Conservation (phyloP, 371 early-diverging fungal species). For the Smittium mucronatum region DNA sequence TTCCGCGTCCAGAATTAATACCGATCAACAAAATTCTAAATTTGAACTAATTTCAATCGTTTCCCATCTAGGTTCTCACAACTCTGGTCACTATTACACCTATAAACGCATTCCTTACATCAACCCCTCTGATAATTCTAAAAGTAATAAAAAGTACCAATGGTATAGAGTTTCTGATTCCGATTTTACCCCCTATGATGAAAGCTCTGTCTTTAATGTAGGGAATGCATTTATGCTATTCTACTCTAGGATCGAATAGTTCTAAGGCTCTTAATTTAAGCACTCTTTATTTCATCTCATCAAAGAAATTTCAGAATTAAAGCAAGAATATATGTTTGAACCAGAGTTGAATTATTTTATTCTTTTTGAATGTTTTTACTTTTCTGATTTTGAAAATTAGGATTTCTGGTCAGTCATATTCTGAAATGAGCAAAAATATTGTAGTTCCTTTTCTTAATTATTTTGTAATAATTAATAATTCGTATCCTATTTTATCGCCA, state of each 20-base stretch:
- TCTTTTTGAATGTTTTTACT: no score
- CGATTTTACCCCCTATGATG: slow-evolving; percentile 38
- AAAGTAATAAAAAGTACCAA: slow-evolving; percentile 8
- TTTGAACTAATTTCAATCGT: slow-evolving; percentile 48
- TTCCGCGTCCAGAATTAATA: background rate
- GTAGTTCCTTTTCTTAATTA: no score
- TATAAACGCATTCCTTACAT: slow-evolving; percentile 36
- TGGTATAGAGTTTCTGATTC: slow-evolving; percentile 64
- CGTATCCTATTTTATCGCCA: no score
- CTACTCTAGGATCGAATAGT: slow-evolving; percentile 44
- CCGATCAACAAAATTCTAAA: slow-evolving; percentile 14
- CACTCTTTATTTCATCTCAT: no score
- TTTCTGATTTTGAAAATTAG: no score
- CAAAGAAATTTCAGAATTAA: no score
- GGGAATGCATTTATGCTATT: slow-evolving; percentile 58
- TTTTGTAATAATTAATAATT: no score
- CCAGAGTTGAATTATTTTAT: no score
- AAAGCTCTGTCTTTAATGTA: slow-evolving; percentile 36
- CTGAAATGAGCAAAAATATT: no score
- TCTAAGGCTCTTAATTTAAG: no score
- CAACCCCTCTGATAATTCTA: slow-evolving; percentile 5
- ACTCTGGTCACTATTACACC: slow-evolving; percentile 56
- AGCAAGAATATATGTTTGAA: no score
- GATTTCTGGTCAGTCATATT: no score
- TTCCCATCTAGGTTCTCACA: slow-evolving; percentile 50